Conservation (phyloP, 768 basidiomycete genomes). For the Auriscalpium microsporum region DNA sequence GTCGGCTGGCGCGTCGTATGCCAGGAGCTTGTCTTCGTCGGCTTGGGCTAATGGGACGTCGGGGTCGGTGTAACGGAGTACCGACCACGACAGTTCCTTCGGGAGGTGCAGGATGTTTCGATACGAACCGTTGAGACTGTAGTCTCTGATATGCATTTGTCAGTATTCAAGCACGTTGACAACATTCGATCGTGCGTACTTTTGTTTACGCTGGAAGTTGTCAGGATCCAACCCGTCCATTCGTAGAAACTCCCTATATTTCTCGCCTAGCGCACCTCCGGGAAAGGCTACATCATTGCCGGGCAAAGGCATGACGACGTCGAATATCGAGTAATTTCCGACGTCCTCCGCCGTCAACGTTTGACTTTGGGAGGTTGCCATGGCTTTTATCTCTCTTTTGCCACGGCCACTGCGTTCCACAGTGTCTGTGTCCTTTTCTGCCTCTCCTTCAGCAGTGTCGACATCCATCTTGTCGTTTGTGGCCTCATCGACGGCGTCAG, state of each 20-base stretch:
- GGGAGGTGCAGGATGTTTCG: conserved; percentile 86
- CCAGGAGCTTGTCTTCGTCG: conserved; percentile 88
- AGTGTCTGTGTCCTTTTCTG: conserved; percentile 12
- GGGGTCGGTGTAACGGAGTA: conserved; percentile 86
- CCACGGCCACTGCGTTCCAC: conserved; percentile 3
- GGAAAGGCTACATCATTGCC: conserved; percentile 94
- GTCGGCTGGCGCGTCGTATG: conserved; percentile 62
- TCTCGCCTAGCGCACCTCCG: conserved; percentile 76
- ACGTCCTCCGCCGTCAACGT: conserved; percentile 72
- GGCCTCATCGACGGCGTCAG: conserved; percentile 19
- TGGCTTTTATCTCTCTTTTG: conserved; percentile 34
- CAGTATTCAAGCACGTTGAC: not conserved
- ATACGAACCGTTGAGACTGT: conserved; percentile 88
- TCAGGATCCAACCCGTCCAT: conserved; percentile 87
- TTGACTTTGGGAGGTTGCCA: conserved; percentile 64
- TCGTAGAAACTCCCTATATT: conserved; percentile 71
- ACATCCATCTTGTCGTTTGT: conserved; percentile 24
- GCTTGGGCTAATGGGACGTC: conserved; percentile 87
- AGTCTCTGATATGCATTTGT: conserved; percentile 51
- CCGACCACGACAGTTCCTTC: conserved; percentile 70
- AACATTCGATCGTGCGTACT: conserved; percentile 35
- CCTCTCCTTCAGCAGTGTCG: conserved; percentile 26
- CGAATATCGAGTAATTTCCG: conserved; percentile 78
- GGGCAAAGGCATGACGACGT: conserved; percentile 96
- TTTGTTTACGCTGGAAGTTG: conserved; percentile 85